Evolutionary conservation across 2,329 filamentous ascomycete genomes (phyloP).

Genomic region (Lachnellula suecica): DNA sequence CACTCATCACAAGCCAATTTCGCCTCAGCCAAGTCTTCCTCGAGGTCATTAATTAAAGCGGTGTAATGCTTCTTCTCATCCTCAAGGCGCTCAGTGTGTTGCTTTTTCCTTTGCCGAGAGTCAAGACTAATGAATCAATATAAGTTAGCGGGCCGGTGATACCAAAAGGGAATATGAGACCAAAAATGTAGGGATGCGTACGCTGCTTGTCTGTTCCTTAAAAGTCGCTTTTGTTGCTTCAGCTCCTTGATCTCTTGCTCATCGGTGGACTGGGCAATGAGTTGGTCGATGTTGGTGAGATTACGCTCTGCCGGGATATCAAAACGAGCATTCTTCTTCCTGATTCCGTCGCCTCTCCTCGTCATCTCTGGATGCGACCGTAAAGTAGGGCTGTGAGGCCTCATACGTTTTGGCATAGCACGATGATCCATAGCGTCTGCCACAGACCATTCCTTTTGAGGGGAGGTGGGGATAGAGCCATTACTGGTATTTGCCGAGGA

Average conservation of each 20-base stretch:
- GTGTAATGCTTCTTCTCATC: conserved; percentile 94
- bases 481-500: conserved; percentile 46
- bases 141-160: conserved; percentile 21
- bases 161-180: conserved; percentile 17
- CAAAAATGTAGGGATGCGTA: conserved; percentile 51
- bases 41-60: conserved; percentile 71
- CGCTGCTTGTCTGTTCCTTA: conserved; percentile 96
- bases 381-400: conserved; percentile 64
- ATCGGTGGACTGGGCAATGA: conserved; percentile 84
- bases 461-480: conserved; percentile 52
- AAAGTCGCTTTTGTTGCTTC: conserved; percentile 94
- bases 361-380: conserved; percentile 73
- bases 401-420: conserved; percentile 58
- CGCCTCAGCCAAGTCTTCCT: conserved; percentile 72
- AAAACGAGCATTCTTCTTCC: conserved; percentile 98
- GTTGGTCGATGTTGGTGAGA: conserved; percentile 88
- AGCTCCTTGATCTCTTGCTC: conserved; percentile 96
- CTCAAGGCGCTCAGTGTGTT: conserved; percentile 94
- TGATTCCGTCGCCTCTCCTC: conserved; percentile 57
- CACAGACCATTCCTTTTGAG: conserved; percentile 58
- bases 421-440: conserved; percentile 47
- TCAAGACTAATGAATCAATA: conserved; percentile 64
- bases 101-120: conserved; percentile 96
- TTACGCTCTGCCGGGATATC: conserved; percentile 95
- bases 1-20: conserved; percentile 70